These are phyloP conservation scores for Neofusicoccum ribis DNA, from an alignment of 2,329 filamentous ascomycete genomes.

Conservation along the genomic window DNA sequence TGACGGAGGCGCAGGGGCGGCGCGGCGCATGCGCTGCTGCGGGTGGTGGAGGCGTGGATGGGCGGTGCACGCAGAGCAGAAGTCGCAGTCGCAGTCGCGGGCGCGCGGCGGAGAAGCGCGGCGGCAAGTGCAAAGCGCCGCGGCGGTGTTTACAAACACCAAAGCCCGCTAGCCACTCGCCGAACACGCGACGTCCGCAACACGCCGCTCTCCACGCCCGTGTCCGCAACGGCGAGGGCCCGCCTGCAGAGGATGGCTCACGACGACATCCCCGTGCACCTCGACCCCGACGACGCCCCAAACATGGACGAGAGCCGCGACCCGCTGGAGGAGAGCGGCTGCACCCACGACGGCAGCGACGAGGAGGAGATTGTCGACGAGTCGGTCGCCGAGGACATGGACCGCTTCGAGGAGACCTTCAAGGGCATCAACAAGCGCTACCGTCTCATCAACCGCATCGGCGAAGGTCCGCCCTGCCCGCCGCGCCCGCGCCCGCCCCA, in stretches of 20 bases:
- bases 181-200: neutral
- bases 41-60: neutral
- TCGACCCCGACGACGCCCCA: neutral
- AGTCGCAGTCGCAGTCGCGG: constrained; percentile 9
- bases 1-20: constrained; percentile 41
- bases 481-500: neutral
- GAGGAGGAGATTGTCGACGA: constrained; percentile 64
- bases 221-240: constrained; percentile 7
- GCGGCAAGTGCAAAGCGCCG: neutral
- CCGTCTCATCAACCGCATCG: constrained; percentile 92
- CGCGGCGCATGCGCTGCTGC: constrained; percentile 25
- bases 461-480: constrained; percentile 67
- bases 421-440: constrained; percentile 81
- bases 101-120: constrained; percentile 23
- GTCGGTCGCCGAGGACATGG: constrained; percentile 72
- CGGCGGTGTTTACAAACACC: constrained; percentile 16
- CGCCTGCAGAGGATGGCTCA: neutral
- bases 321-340: constrained; percentile 52
- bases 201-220: neutral
- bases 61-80: constrained; percentile 26
- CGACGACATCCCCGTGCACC: neutral
- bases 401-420: constrained; percentile 77
- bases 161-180: neutral
- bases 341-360: constrained; percentile 43
- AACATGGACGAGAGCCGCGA: constrained; percentile 50